A percentile compares a stretch with the other conserved stretches of the same genome.
Evolutionary conservation across 1,139 yeast genomes (phyloP).

Genomic region (Diutina rugosa): DNA sequence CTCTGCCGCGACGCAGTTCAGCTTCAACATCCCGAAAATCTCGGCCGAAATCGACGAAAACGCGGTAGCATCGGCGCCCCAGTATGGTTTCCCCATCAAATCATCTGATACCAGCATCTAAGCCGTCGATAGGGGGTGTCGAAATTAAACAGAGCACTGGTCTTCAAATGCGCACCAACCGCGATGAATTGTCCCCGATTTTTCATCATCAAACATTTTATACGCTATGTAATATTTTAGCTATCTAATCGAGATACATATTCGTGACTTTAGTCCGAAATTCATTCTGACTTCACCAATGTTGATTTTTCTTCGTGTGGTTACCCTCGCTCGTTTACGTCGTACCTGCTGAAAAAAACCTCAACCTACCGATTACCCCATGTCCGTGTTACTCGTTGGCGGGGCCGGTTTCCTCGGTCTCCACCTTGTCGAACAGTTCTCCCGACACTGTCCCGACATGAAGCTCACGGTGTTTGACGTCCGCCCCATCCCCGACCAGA

Average conservation of each 20-base stretch:
- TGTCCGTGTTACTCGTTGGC: slow-evolving; percentile 72
- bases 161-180: neutral
- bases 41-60: neutral
- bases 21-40: neutral
- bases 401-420: slow-evolving; percentile 94
- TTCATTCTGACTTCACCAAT: neutral
- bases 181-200: neutral
- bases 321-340: neutral
- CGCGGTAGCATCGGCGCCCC: neutral
- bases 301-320: neutral
- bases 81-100: neutral
- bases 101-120: neutral
- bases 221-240: neutral
- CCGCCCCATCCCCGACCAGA: slow-evolving; percentile 64
- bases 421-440: slow-evolving; percentile 79
- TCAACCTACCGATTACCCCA: neutral
- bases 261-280: neutral
- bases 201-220: neutral
- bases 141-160: neutral
- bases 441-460: slow-evolving; percentile 53
- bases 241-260: neutral
- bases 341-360: neutral
- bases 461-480: slow-evolving; percentile 80
- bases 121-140: neutral
- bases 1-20: neutral